A percentile compares a stretch with the other conserved stretches of the same genome.
Conservation (phyloP, 805 yeast genomes). For the Metschnikowia lunata region DNA sequence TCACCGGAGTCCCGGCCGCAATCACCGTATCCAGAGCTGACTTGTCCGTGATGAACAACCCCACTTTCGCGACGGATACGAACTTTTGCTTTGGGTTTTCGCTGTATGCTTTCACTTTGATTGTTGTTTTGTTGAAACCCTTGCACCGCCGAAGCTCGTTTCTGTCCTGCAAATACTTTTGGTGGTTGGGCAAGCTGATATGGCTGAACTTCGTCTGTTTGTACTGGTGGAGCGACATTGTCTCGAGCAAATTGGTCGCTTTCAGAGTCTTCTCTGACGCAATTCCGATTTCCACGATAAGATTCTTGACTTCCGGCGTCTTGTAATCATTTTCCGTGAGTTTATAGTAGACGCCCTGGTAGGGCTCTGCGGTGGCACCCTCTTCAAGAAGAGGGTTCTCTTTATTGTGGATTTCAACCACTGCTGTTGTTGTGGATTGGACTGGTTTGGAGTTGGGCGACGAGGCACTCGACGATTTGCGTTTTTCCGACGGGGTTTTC, state of each 20-base stretch:
- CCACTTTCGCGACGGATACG: conserved; percentile 66
- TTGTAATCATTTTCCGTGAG: conserved; percentile 46
- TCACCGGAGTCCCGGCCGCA: conserved; percentile 46
- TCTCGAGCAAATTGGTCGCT: conserved; percentile 1
- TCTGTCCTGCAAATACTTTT: conserved; percentile 29
- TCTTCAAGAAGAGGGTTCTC: conserved; percentile 41
- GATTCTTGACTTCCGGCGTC: conserved; percentile 27
- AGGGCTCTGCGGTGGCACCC: conserved; percentile 41
- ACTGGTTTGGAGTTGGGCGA: conserved; percentile 6
- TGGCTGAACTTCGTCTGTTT: conserved; percentile 28
- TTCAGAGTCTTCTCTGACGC: conserved; percentile 4
- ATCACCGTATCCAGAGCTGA: conserved; percentile 21
- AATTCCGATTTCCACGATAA: conserved; percentile 19
- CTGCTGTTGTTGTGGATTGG: background rate
- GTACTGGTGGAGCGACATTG: conserved; percentile 24
- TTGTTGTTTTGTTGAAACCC: conserved; percentile 24
- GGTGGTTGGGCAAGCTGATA: conserved; percentile 31
- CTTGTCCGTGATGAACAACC: conserved; percentile 44
- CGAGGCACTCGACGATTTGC: conserved; percentile 10
- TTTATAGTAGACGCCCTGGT: conserved; percentile 49
- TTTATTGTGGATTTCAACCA: conserved; percentile 25
- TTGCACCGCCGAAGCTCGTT: conserved; percentile 26
- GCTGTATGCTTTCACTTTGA: conserved; percentile 53
- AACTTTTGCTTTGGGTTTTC: conserved; percentile 57
- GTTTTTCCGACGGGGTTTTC: conserved; percentile 3